These are phyloP conservation scores for Maudiozyma serrabonitensis DNA, from an alignment of 805 yeast species.

Conservation along the genomic window DNA sequence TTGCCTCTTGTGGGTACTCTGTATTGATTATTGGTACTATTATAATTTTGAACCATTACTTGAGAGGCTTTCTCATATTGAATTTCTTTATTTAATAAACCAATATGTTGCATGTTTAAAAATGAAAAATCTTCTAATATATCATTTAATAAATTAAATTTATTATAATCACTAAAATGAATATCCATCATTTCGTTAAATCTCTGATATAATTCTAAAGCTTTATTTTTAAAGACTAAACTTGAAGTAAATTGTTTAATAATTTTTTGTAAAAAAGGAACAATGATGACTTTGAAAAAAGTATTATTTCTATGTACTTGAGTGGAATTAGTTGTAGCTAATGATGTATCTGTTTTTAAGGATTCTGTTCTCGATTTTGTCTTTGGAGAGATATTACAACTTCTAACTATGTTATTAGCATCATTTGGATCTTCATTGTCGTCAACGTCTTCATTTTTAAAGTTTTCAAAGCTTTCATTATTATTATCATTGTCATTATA, in stretches of 20 bases:
- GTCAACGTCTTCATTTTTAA: not conserved
- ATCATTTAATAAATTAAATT: constrained; percentile 7
- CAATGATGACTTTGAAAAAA: constrained; percentile 11
- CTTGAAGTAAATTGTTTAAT: constrained; percentile 15
- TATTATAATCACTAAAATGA: constrained; percentile 6
- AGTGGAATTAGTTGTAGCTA: constrained; percentile 14
- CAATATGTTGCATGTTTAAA: constrained; percentile 15
- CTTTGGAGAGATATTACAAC: not conserved
- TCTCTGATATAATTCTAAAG: constrained; percentile 7
- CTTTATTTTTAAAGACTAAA: constrained; percentile 15
- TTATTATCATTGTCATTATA: too few relatives aligned
- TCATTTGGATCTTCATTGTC: too few relatives aligned
- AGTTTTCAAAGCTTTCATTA: too few relatives aligned
- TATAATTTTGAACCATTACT: not conserved
- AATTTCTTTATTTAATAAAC: constrained; percentile 20
- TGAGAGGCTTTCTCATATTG: constrained; percentile 4
- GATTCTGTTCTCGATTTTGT: constrained; percentile 2
- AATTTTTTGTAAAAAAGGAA: constrained; percentile 17
- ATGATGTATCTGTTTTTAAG: constrained; percentile 12
- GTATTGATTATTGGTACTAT: not conserved
- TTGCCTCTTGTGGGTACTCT: not conserved
- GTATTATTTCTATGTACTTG: constrained; percentile 10
- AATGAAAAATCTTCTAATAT: constrained; percentile 14
- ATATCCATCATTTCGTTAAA: constrained; percentile 9
- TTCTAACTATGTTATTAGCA: too few relatives aligned